These are phyloP conservation scores for Diddensiella caesifluorescens DNA, from an alignment of 805 yeast genomes.

Conservation along the genomic window DNA sequence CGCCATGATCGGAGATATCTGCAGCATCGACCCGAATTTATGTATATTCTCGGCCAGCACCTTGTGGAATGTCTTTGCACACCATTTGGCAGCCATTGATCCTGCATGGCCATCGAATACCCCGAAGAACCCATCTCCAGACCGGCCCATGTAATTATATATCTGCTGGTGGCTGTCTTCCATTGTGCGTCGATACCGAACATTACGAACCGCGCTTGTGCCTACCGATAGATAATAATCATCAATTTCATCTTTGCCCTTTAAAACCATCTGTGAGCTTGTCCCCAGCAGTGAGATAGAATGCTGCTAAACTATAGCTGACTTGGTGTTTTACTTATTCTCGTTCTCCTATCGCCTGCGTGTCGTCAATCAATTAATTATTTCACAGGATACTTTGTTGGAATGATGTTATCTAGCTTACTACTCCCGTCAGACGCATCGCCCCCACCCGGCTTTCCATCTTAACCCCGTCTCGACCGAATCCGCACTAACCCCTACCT, in stretches of 20 bases:
- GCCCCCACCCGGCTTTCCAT: too few species aligned
- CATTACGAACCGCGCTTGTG: neutral
- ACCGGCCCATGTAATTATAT: slow-evolving; percentile 73
- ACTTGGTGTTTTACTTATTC: too few species aligned
- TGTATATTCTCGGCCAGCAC: slow-evolving; percentile 39
- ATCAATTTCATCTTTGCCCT: neutral
- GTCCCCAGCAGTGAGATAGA: too few species aligned
- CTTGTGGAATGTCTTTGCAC: slow-evolving; percentile 78
- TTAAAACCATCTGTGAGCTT: too few species aligned
- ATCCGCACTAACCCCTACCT: too few species aligned
- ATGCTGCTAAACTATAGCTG: too few species aligned
- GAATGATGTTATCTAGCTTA: too few species aligned
- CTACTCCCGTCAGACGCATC: too few species aligned
- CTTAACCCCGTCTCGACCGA: too few species aligned
- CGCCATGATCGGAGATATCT: slow-evolving; percentile 38
- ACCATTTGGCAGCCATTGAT: slow-evolving; percentile 84
- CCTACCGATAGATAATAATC: slow-evolving; percentile 1
- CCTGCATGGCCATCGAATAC: slow-evolving; percentile 98
- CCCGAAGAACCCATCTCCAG: slow-evolving; percentile 93
- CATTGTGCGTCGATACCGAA: slow-evolving; percentile 48
- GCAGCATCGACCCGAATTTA: slow-evolving; percentile 30
- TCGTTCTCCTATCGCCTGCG: too few species aligned
- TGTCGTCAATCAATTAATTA: too few species aligned
- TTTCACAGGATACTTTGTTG: too few species aligned
- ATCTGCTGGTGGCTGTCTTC: slow-evolving; percentile 92